Evolutionary conservation across 495 filamentous ascomycete genomes (phyloP), one percentile per base, ranked within the genome.

Genomic region (Bathelium albidoporum): DNA sequence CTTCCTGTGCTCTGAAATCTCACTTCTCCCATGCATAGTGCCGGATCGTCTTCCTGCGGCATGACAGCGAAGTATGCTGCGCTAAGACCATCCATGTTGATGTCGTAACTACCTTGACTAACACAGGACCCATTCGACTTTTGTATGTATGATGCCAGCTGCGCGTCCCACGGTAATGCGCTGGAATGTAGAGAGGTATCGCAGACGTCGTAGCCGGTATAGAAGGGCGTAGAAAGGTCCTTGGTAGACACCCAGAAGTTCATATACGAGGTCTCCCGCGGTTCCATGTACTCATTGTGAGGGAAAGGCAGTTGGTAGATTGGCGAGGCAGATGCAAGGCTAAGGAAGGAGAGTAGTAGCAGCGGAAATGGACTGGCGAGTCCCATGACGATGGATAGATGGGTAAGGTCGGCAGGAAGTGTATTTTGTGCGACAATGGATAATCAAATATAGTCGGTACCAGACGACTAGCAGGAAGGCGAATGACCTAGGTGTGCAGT

Each of bases 191-290:
- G 12, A 11, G 49, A 55, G 4, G 4, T 29, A 29, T 55, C 49
- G 49, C 49, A 55, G 49, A 55, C 24, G 20, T 55, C 49, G 49
- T 55, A 55, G 49, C 49, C 49, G 20, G 49, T 55, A 20, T 55
- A 55, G 49, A 55, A 55, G 20, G 49, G 49, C 5, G 9, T 55
- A 2, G 49, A 55, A 20, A 16, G 24, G 24, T 55, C 49, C 9
- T 55, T 29, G 49, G 24, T 29, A 29, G 49, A 24, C 5, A 55
- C 49, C 22, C 20, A 55, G 49, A 55, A 29, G 49, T 55, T 55
- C 49, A 55, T 55, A 16, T 55, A 55, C 22, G 20, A 7, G 22
- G 49, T 55, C 24, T 55, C 49, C 22, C 49, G 49, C 0, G 49
- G 49, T 29, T 55, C 49, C 22, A 55, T n/a, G 49, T 55, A 55